Conservation (phyloP, 176 grass and related monocot species). For the Tillandsia leiboldiana region DNA sequence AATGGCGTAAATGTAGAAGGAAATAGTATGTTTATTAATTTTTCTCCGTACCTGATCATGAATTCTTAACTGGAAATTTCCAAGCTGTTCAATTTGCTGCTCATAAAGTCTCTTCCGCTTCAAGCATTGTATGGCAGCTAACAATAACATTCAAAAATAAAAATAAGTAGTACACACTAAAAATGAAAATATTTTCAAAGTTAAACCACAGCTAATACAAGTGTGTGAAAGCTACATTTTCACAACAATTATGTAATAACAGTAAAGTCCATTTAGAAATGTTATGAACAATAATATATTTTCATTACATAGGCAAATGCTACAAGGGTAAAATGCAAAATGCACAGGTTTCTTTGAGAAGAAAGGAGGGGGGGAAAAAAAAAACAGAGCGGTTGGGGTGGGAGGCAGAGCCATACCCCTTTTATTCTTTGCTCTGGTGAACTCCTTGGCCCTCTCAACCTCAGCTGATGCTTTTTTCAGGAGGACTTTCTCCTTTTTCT, state of each 20-base stretch:
- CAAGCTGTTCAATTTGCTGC: slow-evolving; percentile 65
- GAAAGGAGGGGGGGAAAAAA: neutral
- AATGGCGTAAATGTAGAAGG: slow-evolving; percentile 6
- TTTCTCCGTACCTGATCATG: slow-evolving; percentile 55
- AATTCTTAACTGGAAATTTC: slow-evolving; percentile 79
- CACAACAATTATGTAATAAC: neutral
- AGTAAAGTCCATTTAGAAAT: neutral
- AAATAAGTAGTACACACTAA: neutral
- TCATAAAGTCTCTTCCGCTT: slow-evolving; percentile 80
- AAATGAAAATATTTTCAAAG: neutral
- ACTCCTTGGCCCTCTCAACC: slow-evolving; percentile 87
- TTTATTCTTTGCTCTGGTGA: slow-evolving; percentile 89
- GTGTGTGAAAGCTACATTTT: neutral
- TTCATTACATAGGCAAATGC: neutral
- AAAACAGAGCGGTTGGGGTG: too few relatives aligned
- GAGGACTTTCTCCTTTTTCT: slow-evolving; percentile 92
- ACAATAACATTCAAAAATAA: slow-evolving; percentile 8
- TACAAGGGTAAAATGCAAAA: neutral
- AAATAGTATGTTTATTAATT: slow-evolving; percentile 1
- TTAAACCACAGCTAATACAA: neutral
- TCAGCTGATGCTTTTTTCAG: slow-evolving; percentile 83
- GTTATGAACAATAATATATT: neutral
- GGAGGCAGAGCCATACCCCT: slow-evolving; percentile 36
- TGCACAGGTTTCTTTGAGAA: slow-evolving; percentile 3
- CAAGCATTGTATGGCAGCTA: slow-evolving; percentile 64